These are phyloP conservation scores for Cadophora gregata DNA, from an alignment of 2,329 filamentous ascomycete species.

Conservation along the genomic window DNA sequence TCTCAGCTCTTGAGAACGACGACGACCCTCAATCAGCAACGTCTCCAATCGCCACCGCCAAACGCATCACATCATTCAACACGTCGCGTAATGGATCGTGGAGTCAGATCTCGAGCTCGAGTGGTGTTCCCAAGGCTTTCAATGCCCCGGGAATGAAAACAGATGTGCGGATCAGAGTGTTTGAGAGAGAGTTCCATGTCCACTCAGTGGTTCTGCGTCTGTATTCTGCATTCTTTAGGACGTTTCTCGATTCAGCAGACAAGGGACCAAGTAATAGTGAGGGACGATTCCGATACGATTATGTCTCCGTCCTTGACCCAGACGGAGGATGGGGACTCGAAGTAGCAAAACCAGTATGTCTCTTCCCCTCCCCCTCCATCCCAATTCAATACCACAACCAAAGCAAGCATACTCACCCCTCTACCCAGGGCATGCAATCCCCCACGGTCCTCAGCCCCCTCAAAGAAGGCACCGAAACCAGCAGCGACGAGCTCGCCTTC, in stretches of 20 bases:
- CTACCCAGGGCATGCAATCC: conserved; percentile 7
- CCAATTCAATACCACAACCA: background rate
- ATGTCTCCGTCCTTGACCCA: conserved; percentile 27
- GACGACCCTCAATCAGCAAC: background rate
- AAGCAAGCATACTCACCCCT: background rate
- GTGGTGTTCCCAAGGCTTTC: conserved; percentile 15
- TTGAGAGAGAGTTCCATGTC: conserved; percentile 29
- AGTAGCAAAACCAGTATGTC: conserved; percentile 8
- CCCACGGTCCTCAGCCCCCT: conserved; percentile 2
- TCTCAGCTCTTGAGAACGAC: conserved; percentile 14
- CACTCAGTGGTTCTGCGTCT: conserved; percentile 20
- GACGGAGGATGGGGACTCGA: conserved; percentile 31
- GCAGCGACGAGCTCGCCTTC: conserved; percentile 20
- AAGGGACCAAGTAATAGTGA: background rate
- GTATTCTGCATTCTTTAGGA: conserved; percentile 29
- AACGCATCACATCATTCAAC: conserved; percentile 13
- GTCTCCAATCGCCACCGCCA: conserved; percentile 6
- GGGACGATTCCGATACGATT: conserved; percentile 29
- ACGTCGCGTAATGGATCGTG: conserved; percentile 8
- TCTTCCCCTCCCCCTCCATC: no score
- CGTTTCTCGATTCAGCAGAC: conserved; percentile 15
- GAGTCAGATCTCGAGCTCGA: conserved; percentile 9
- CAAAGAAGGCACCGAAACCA: background rate
- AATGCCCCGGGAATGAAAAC: conserved; percentile 20
- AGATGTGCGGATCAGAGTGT: conserved; percentile 28